A percentile compares a stretch with the other conserved stretches of the same genome.
phyloP scores from a whole-genome alignment of 208 protist genomes.

The Novymonas esmeraldas region DNA sequence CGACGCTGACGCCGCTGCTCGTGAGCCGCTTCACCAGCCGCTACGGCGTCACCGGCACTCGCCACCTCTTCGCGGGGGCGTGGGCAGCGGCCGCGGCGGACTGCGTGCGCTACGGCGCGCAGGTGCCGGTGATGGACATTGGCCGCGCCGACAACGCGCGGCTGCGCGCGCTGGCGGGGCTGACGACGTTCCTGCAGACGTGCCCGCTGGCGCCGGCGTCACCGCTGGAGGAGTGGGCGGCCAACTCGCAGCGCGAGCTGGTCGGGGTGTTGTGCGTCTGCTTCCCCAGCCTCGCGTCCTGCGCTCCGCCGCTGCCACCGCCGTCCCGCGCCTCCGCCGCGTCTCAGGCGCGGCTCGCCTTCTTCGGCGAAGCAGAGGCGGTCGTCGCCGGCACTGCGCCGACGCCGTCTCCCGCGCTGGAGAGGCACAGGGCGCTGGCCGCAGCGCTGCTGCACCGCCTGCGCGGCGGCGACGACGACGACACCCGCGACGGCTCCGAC shows the following conservation, averaged over 20 bases:
- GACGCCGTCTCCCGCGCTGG: slow-evolving; percentile 5
- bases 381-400: background rate
- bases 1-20: slow-evolving; percentile 62
- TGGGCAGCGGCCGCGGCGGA: slow-evolving; percentile 60
- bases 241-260: slow-evolving; percentile 59
- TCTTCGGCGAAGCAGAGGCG: slow-evolving; percentile 22
- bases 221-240: slow-evolving; percentile 66
- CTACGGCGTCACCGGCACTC: slow-evolving; percentile 53
- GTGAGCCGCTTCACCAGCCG: slow-evolving; percentile 57
- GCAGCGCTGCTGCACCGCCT: slow-evolving; percentile 24
- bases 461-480: slow-evolving; percentile 13
- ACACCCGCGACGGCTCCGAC: slow-evolving; percentile 22
- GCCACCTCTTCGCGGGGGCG: slow-evolving; percentile 49
- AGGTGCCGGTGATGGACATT: slow-evolving; percentile 63
- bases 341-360: slow-evolving; percentile 16
- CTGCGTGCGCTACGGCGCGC: slow-evolving; percentile 50
- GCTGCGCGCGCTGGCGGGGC: slow-evolving; percentile 34
- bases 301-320: slow-evolving; percentile 12
- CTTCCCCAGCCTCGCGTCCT: slow-evolving; percentile 36
- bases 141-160: slow-evolving; percentile 41
- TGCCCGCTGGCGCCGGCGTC: slow-evolving; percentile 45
- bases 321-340: slow-evolving; percentile 11
- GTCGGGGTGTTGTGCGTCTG: slow-evolving; percentile 50
- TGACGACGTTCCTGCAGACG: slow-evolving; percentile 53
- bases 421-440: slow-evolving; percentile 34